phyloP scores from a whole-genome alignment of 805 yeast species.

The Metschnikowia henanensis region DNA sequence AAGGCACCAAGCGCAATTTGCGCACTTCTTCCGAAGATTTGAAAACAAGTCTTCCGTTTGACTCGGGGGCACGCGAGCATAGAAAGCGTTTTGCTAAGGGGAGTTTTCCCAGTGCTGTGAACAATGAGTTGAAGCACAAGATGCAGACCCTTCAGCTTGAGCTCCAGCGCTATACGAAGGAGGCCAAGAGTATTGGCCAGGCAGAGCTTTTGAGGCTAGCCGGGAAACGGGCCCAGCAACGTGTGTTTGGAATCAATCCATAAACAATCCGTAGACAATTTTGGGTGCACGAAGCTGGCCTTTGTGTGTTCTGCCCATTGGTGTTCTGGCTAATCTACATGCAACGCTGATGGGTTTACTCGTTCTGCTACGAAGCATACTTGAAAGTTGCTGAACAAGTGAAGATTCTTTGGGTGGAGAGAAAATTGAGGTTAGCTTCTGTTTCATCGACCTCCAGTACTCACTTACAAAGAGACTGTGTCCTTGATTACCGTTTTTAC shows the following conservation, averaged over 20 bases:
- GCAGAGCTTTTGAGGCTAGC: constrained; percentile 15
- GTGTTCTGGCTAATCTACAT: no score
- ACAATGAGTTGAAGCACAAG: constrained; percentile 14
- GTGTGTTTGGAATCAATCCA: constrained; percentile 13
- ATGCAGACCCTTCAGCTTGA: constrained; percentile 17
- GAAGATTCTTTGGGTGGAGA: no score
- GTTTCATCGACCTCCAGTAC: no score
- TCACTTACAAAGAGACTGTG: no score
- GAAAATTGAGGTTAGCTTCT: no score
- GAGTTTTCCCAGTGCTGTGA: constrained; percentile 5
- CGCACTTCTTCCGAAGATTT: constrained; percentile 11
- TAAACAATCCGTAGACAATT: no score
- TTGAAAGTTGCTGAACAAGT: no score
- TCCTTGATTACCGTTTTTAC: no score
- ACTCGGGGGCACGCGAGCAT: constrained; percentile 5
- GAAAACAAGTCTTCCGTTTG: constrained; percentile 4
- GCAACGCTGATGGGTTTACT: no score
- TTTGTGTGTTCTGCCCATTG: no score
- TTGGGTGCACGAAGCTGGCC: neutral
- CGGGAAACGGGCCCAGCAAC: constrained; percentile 9
- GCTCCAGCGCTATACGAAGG: constrained; percentile 10
- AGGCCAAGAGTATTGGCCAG: constrained; percentile 11
- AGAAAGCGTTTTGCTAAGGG: constrained; percentile 16
- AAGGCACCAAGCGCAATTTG: constrained; percentile 13
- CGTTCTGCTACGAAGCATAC: no score